phyloP scores from a whole-genome alignment of 805 yeast species.

The Suhomyces xylopsoci region DNA sequence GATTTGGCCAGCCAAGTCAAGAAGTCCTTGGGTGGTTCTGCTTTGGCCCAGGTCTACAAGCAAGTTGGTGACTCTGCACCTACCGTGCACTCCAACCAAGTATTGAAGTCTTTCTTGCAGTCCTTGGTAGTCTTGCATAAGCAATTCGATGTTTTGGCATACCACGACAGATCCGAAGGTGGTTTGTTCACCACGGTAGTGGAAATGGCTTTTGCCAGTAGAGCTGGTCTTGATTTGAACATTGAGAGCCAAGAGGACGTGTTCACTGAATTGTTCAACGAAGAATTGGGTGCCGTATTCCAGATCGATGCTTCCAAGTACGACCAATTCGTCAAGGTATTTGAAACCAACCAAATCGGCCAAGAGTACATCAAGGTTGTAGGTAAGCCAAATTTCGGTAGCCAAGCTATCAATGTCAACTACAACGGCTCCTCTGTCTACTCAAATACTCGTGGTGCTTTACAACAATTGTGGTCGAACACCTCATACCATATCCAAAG shows the following conservation, averaged over 20 bases:
- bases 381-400: slow-evolving; percentile 62
- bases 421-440: slow-evolving; percentile 48
- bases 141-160: slow-evolving; percentile 65
- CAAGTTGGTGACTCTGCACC: slow-evolving; percentile 84
- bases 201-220: slow-evolving; percentile 97
- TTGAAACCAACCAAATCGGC: slow-evolving; percentile 57
- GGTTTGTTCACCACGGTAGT: slow-evolving; percentile 80
- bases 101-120: slow-evolving; percentile 67
- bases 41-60: slow-evolving; percentile 88
- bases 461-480: slow-evolving; percentile 82
- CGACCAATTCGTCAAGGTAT: slow-evolving; percentile 51
- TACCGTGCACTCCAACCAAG: slow-evolving; percentile 64
- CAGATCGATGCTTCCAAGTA: slow-evolving; percentile 62
- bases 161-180: slow-evolving; percentile 97
- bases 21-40: slow-evolving; percentile 85
- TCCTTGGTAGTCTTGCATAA: slow-evolving; percentile 73
- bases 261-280: slow-evolving; percentile 70
- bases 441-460: slow-evolving; percentile 56
- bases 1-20: slow-evolving; percentile 61
- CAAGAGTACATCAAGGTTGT: slow-evolving; percentile 54
- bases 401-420: slow-evolving; percentile 48
- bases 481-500: slow-evolving; percentile 90
- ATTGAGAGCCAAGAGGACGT: slow-evolving; percentile 42
- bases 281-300: slow-evolving; percentile 95
- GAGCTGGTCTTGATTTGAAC: slow-evolving; percentile 71